Base-by-base conservation (phyloP, 345 rosid species). In the Pistacia vera region DNA sequence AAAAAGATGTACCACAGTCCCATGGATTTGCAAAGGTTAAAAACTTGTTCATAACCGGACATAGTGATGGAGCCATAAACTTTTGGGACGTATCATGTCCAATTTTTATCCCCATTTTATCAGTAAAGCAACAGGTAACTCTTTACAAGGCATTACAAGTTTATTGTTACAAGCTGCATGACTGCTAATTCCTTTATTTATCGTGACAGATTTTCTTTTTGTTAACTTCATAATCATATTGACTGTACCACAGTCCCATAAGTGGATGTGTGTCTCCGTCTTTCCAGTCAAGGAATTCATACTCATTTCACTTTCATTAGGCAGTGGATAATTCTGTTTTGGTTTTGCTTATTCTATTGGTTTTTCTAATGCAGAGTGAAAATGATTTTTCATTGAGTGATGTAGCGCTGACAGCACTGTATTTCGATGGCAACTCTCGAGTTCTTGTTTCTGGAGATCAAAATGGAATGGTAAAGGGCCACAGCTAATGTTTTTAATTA, bases 61-160 rank as follows among this genome's bases (percentile, higher is more conserved):
- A 93, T 70, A 84, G 87, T 70, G 91, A 93, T 82, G 99, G 99
- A 79, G 84, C 89, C 56, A 83, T 90, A 75, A 78, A 93, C 71
- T 88, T 95, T 68, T 95, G 98, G 99, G 97, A 95, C 81, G 81
- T 86, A 74, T 81, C 96, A 18, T 92, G 93, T 76, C 90, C 94
- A 55, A 74, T 91, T 76, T 82, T 79, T 46, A 69, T 90, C 80
- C 99, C 90, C 35, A 52, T 90, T 75, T 74, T 93, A 68, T 85
- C 87, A 30, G 51, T 93, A 60, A 92, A 86, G 83, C 97, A 92
- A 66, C 98, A 93, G 97, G 99, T 93, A 83, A 63, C 16, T 41
- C 36, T 59, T 49, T n/a, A 11, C 13, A 4, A 73, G 20, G 17
- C 33, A 35, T 74, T 9, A 5, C 49, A 1, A 2, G 20, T 20